A percentile compares a stretch with the other conserved stretches of the same genome.
These are phyloP conservation scores for Sporothrix curviconia DNA, from an alignment of 2,329 filamentous ascomycete genomes.

Conservation along the genomic window DNA sequence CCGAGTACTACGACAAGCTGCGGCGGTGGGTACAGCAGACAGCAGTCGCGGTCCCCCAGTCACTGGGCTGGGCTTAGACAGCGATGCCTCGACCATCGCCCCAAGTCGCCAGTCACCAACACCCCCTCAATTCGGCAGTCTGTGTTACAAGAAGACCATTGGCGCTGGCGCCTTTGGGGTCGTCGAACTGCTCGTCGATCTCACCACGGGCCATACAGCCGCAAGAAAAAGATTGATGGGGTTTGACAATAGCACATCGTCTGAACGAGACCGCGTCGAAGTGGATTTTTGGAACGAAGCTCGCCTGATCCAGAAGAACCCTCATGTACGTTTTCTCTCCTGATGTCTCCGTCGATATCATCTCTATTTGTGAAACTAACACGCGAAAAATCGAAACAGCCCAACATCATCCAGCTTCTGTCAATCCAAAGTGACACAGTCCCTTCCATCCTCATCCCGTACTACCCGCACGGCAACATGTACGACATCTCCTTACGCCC, in stretches of 20 bases:
- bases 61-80: not conserved
- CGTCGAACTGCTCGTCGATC: not conserved
- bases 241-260: not conserved
- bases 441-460: not conserved
- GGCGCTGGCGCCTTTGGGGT: not conserved
- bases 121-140: not conserved
- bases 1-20: not conserved
- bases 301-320: not conserved
- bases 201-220: not conserved
- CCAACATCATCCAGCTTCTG: not conserved
- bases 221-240: not conserved
- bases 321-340: not conserved
- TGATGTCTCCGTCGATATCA: not conserved
- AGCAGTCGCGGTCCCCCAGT: not conserved
- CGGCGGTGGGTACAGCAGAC: not conserved
- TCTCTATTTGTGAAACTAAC: not conserved
- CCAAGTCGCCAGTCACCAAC: not conserved
- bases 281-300: not conserved
- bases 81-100: not conserved
- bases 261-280: not conserved
- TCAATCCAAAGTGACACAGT: not conserved
- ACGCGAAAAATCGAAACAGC: not conserved
- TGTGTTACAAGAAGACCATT: not conserved
- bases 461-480: not conserved
- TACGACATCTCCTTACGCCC: too few species aligned